A percentile compares a stretch with the other conserved stretches of the same genome.
Conservation (phyloP, 202 grass and related monocot genomes). For the Panicum hallii region DNA sequence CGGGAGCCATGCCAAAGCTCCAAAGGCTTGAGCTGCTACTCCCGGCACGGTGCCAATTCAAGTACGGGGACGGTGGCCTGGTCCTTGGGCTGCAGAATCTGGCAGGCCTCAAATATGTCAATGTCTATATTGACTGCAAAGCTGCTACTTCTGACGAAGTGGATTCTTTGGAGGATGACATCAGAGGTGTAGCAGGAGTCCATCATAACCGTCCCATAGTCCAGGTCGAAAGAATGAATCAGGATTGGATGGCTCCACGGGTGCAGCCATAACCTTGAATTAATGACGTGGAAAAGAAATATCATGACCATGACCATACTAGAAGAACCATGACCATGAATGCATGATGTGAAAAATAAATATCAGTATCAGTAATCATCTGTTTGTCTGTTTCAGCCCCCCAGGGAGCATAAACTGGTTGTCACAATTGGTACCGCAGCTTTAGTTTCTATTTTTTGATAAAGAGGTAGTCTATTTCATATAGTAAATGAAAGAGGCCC, state of each 20-base stretch:
- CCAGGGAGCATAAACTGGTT: no score
- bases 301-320: neutral
- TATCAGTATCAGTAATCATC: no score
- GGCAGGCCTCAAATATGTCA: neutral
- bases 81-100: neutral
- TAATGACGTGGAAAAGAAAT: neutral
- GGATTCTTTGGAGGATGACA: neutral
- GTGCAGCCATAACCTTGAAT: neutral
- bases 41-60: neutral
- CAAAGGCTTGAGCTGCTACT: neutral
- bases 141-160: neutral
- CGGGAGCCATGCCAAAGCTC: conserved; percentile 8
- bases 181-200: neutral
- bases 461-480: no score
- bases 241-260: neutral
- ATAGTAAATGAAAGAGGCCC: no score
- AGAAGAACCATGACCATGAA: neutral
- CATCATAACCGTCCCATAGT: neutral
- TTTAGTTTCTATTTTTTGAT: no score
- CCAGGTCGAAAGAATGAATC: neutral
- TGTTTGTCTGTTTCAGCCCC: no score
- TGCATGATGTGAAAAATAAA: neutral
- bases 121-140: accelerated
- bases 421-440: no score
- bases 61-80: neutral